Percentiles rank a stretch among this genome's conserved stretches.
phyloP scores from a whole-genome alignment of 441 rosid species.

The Euphorbia schlechtendalii region DNA sequence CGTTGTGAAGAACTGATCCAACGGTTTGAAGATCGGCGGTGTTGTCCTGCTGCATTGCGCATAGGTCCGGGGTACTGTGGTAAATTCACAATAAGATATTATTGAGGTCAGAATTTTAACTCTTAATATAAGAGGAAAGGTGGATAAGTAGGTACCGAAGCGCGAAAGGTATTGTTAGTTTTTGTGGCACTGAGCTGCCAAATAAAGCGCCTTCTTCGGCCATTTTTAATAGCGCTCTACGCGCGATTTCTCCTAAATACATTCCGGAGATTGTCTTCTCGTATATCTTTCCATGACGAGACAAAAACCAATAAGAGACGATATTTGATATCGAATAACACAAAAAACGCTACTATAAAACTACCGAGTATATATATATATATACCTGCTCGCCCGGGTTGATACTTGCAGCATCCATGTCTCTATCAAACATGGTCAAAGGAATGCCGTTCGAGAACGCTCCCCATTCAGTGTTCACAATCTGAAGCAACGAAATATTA shows the following conservation, averaged over 20 bases:
- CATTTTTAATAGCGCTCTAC: conserved; percentile 53
- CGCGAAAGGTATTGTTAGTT: conserved; percentile 46
- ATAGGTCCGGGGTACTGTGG: conserved; percentile 57
- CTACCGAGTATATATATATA: too few relatives aligned
- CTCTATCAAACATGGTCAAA: conserved; percentile 54
- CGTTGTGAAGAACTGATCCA: conserved; percentile 49
- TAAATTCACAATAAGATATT: conserved; percentile 4
- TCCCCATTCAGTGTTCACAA: conserved; percentile 89
- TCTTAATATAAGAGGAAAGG: background rate
- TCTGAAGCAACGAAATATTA: conserved; percentile 29
- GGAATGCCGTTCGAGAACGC: conserved; percentile 77
- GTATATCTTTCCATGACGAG: conserved; percentile 45
- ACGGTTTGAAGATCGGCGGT: conserved; percentile 58
- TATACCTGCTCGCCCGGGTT: conserved; percentile 90
- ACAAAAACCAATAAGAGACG: conserved; percentile 12
- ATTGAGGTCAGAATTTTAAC: background rate
- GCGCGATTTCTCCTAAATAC: conserved; percentile 85
- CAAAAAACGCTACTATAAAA: too few relatives aligned
- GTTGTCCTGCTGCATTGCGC: conserved; percentile 63
- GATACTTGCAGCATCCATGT: conserved; percentile 66
- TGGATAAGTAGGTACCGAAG: conserved; percentile 37
- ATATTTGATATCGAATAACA: too few relatives aligned
- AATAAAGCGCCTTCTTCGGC: conserved; percentile 56
- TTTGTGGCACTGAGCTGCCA: conserved; percentile 38
- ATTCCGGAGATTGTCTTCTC: conserved; percentile 96